phyloP scores from a whole-genome alignment of 2,329 filamentous ascomycete genomes.

The Didymella exigua region DNA sequence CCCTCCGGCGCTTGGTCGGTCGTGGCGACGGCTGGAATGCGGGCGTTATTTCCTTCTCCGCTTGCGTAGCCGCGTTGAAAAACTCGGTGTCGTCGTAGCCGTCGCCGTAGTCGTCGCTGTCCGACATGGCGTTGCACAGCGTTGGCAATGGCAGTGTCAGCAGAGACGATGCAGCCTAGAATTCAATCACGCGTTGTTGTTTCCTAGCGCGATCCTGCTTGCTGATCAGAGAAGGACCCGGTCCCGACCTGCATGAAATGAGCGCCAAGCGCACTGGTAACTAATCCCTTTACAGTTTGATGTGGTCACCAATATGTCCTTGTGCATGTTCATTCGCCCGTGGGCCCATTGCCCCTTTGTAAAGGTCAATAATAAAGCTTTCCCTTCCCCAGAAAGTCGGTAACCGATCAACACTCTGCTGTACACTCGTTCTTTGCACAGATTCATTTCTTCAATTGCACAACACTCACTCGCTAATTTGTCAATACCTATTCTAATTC shows the following conservation, averaged over 20 bases:
- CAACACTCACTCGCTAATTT: slow-evolving; percentile 15
- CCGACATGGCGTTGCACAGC: slow-evolving; percentile 25
- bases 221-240: slow-evolving; percentile 22
- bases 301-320: slow-evolving; percentile 5
- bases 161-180: slow-evolving; percentile 24
- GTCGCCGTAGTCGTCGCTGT: slow-evolving; percentile 66
- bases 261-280: slow-evolving; percentile 2
- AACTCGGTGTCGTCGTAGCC: slow-evolving; percentile 70
- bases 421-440: slow-evolving; percentile 16
- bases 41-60: slow-evolving; percentile 41
- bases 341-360: slow-evolving; percentile 7
- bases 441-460: slow-evolving; percentile 7
- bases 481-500: slow-evolving; percentile 7
- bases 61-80: slow-evolving; percentile 64
- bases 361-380: slow-evolving; percentile 11
- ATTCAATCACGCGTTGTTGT: slow-evolving; percentile 31
- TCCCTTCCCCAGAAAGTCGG: slow-evolving; percentile 9
- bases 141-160: slow-evolving; percentile 20
- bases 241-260: slow-evolving; percentile 12
- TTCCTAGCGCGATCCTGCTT: slow-evolving; percentile 30
- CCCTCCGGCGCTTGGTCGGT: slow-evolving; percentile 46
- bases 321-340: slow-evolving; percentile 4
- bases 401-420: slow-evolving; percentile 7
- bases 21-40: slow-evolving; percentile 44
- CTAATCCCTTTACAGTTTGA: background rate